A percentile compares a stretch with the other conserved stretches of the same genome.
Evolutionary conservation across 805 yeast species (phyloP).

Genomic region (Metschnikowia dekortorum): DNA sequence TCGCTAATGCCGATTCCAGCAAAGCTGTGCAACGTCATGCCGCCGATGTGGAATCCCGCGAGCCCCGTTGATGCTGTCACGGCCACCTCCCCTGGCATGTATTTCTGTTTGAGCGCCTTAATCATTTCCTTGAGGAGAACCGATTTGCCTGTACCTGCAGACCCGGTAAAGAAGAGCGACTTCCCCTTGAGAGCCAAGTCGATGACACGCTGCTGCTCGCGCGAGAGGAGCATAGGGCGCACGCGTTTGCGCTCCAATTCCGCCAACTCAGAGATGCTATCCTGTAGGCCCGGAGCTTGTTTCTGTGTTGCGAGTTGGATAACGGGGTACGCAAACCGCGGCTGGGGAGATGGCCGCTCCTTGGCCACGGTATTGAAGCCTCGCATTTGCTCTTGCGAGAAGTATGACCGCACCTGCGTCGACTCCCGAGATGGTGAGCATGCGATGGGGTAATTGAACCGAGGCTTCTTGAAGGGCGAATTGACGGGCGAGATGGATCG

Average conservation of each 20-base stretch:
- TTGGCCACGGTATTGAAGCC: constrained; percentile 5
- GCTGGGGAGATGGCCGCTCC: background rate
- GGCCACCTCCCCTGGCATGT: constrained; percentile 54
- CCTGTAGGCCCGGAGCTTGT: background rate
- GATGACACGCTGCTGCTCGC: constrained; percentile 64
- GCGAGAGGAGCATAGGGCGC: constrained; percentile 33
- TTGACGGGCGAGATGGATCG: background rate
- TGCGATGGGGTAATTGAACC: background rate
- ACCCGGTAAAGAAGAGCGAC: constrained; percentile 73
- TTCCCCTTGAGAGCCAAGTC: constrained; percentile 51
- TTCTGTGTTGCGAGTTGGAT: constrained; percentile 28
- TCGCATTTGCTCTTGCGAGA: constrained; percentile 12
- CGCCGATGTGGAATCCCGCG: constrained; percentile 93
- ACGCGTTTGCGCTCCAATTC: constrained; percentile 23
- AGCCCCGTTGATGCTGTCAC: constrained; percentile 95
- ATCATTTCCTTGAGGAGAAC: constrained; percentile 65
- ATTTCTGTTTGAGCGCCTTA: constrained; percentile 24
- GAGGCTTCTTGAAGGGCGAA: background rate
- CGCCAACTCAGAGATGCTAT: background rate
- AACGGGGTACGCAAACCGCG: constrained; percentile 15
- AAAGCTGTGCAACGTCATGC: constrained; percentile 80
- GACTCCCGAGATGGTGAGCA: no score
- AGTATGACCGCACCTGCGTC: constrained; percentile 8
- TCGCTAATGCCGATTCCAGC: constrained; percentile 82
- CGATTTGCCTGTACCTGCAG: constrained; percentile 88